Evolutionary conservation across 2,329 filamentous ascomycete species (phyloP), one percentile per base, ranked within the genome.

Genomic region (Ophiosphaerella korrae): DNA sequence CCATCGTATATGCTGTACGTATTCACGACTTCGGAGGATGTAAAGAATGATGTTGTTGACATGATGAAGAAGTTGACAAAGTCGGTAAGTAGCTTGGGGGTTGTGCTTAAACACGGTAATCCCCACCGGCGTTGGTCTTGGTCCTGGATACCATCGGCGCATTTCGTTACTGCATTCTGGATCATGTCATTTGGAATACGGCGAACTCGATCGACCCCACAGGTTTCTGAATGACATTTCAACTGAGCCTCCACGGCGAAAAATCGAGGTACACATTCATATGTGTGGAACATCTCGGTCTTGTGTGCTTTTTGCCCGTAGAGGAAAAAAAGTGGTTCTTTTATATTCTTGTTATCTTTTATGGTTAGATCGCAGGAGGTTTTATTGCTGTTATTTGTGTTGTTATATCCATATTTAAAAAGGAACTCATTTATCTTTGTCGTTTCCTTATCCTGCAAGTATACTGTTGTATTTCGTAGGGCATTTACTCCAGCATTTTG

Each of bases 381-480:
- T 29, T n/a, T 16, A 13, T 38, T 31, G 14, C 12, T 14, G n/a
- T 12, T 16, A 24, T 11, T n/a, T 16, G 33, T 45, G 7, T 12
- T 31, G 35, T 38, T 38, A 32, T 26, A 45, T 13, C 43, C 43
- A 31, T 45, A 45, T 29, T 38, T 45, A 11, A 45, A 39, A 7
- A 45, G 14, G 23, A 41, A 41, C 9, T 26, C 21, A 6, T 26
- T 41, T 6, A 24, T 29, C 11, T 29, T 29, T 3, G 21, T 41
- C 5, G 26, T 7, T 23, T 7, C 5, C 21, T 31, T 13, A 11
- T 31, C 38, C 13, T 41, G 38, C 1, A 41, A 41, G 1, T 2
- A 26, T n/a, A 41, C 24, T 7, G 21, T 31, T 1, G 21, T 31
- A 3, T 26, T 26, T 8, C 21, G 24, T 1, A 41, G 21, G 3